Evolutionary conservation across 768 basidiomycete species (phyloP), one percentile per base, ranked within the genome.

Genomic region (Kwoniella shandongensis): DNA sequence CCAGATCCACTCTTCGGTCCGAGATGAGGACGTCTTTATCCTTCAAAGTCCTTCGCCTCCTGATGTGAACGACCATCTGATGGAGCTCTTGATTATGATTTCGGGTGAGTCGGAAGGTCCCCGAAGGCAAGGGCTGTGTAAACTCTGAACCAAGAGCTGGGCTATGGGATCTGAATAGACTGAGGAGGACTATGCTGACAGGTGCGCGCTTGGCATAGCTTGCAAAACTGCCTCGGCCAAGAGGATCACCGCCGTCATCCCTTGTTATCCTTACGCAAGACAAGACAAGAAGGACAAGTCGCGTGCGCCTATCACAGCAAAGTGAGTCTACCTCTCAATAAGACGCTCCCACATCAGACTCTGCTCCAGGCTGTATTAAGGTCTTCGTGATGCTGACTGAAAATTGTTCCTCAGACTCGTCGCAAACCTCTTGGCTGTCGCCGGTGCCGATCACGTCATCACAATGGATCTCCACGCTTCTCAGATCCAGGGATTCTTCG

Each of bases 221-320:
- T 96, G 94, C 85, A 94, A 93, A 80, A 98, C 97, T 70, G 94
- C 96, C n/a, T 94, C 91, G 64, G 93, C 96, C 44, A 89, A 88
- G 78, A 82, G 96, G 60, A 98, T 99, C 73, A 99, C 96, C 5
- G 96, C 94, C n/a, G 92, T 99, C 62, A 84, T 97, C 56, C 96
- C 96, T 39, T 83, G 96, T 32, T 99, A 91, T 79, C 94, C 96
- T 1, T 99, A 99, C 77, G 86, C 96, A 8, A 82, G 96, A 56
- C 96, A 98, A 78, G 96, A 99, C 81, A 97, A 97, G 78, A 99
- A 98, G 79, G 94, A 99, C 83, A 97, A 98, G 80, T 94, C 91
- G 68, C 83, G 94, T 61, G 94, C 93, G 6, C 94, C 94, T 48
- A 97, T 98, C 70, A 92, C 93, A 4, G 94, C 94, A 45, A 99